Evolutionary conservation across 2,329 filamentous ascomycete genomes (phyloP).

Genomic region (Elsinoe necatrix): DNA sequence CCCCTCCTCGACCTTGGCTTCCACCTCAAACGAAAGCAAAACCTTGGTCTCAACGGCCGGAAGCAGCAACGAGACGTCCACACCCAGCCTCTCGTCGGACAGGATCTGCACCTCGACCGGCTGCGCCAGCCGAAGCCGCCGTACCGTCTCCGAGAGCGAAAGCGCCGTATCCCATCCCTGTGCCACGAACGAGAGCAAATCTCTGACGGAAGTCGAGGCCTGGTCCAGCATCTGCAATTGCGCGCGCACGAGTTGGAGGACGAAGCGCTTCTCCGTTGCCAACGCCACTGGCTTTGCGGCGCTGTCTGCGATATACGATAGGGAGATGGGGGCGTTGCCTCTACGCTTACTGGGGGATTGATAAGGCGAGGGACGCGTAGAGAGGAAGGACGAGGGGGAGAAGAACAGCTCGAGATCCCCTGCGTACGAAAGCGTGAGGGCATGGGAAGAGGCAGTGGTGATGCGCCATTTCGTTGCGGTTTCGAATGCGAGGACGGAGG

Average conservation of each 20-base stretch:
- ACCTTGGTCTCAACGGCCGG: conserved; percentile 60
- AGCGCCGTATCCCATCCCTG: conserved; percentile 58
- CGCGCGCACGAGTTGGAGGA: conserved; percentile 63
- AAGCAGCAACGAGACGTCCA: conserved; percentile 57
- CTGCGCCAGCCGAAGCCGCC: conserved; percentile 53
- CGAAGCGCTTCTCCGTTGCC: conserved; percentile 64
- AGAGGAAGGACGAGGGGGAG: conserved; percentile 54
- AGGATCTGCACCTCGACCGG: conserved; percentile 56
- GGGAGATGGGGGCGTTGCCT: conserved; percentile 47
- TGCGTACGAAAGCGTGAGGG: conserved; percentile 64
- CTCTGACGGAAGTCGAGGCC: conserved; percentile 46
- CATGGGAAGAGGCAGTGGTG: conserved; percentile 49
- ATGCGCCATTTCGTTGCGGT: conserved; percentile 63
- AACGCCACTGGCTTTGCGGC: conserved; percentile 36
- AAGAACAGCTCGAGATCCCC: conserved; percentile 67
- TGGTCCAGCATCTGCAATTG: conserved; percentile 56
- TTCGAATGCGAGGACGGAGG: conserved; percentile 57
- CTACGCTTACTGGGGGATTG: conserved; percentile 17
- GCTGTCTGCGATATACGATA: conserved; percentile 58
- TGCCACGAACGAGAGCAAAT: conserved; percentile 53
- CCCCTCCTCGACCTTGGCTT: conserved; percentile 36
- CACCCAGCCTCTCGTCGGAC: conserved; percentile 55
- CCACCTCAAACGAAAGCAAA: conserved; percentile 52
- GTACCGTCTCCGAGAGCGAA: conserved; percentile 52
- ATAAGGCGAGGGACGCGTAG: conserved; percentile 20